Conservation (phyloP, 2,329 filamentous ascomycete genomes). For the Arthrobotrys iridis region DNA sequence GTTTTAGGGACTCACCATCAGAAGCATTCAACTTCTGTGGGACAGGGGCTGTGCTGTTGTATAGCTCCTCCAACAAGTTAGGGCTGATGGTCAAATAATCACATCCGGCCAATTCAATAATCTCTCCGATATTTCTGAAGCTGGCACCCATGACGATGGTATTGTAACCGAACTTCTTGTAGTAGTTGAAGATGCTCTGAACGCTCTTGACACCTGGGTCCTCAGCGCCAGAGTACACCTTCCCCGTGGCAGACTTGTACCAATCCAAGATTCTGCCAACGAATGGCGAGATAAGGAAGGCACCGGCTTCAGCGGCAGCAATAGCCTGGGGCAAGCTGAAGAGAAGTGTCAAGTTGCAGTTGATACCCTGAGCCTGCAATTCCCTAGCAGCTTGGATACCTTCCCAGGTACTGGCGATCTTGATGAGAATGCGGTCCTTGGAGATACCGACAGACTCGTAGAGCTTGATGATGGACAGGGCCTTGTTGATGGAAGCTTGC, state of each 20-base stretch:
- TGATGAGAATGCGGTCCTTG: slow-evolving; percentile 97
- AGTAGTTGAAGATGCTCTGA: slow-evolving; percentile 98
- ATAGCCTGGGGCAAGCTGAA: slow-evolving; percentile 96
- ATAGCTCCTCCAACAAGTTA: slow-evolving; percentile 90
- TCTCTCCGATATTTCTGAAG: slow-evolving; percentile 95
- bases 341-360: slow-evolving; percentile 99
- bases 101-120: slow-evolving; percentile 96
- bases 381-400: slow-evolving; percentile 98
- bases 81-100: slow-evolving; percentile 99
- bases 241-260: slow-evolving; percentile 97
- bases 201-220: slow-evolving; percentile 97
- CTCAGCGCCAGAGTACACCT: slow-evolving; percentile 87
- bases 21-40: slow-evolving; percentile 90
- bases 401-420: slow-evolving; percentile 99
- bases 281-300: slow-evolving; percentile 98
- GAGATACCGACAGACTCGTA: slow-evolving; percentile 91
- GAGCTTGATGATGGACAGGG: slow-evolving; percentile 96
- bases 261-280: slow-evolving; percentile 99
- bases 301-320: slow-evolving; percentile 90
- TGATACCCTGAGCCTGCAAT: slow-evolving; percentile 93
- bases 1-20: slow-evolving; percentile 61
- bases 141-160: slow-evolving; percentile 99
- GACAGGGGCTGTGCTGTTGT: slow-evolving; percentile 81
- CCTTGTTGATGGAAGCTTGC: slow-evolving; percentile 91
- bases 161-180: slow-evolving; percentile 99